Evolutionary conservation across 306 rosid genomes (phyloP), one percentile per base, ranked within the genome.

Genomic region (Cucumis cinereus): DNA sequence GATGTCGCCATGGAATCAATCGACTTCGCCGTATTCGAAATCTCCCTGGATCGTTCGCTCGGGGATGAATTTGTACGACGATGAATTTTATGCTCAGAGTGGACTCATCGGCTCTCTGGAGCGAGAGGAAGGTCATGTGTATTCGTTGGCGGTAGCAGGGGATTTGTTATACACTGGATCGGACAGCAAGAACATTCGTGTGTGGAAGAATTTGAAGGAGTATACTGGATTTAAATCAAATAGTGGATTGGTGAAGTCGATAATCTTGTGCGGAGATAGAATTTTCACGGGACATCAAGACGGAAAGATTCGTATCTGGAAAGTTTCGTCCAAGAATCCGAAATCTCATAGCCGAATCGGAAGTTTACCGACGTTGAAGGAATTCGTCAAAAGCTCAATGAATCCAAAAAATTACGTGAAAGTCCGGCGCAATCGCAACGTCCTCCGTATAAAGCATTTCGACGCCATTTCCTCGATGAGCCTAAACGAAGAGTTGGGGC

Each of bases 241-340:
- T 49, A 92, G 97, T 22, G 99, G 97, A 0, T 82, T 94, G 10
- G 96, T 92, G 0, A 94, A 94, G 77, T 74, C 96, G 17, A 94
- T 94, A 0, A 87, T 94, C 0, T 78, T 92, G 7, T 85, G 84
- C 10, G 89, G 88, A 1, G 92, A 82, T 0, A 84, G 73, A 11
- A 88, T 92, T 73, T 94, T 90, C 77, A 92, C 99, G 1, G 99
- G 99, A 19, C 99, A 94, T 38, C 97, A 94, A 78, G 99, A 94
- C 58, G 99, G 99, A 0, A 94, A 94, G 52, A 94, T 94, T 81
- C 87, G 99, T 8, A 79, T 94, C 5, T 94, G 99, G 99, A 92
- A 84, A 55, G 23, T 79, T 9, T 90, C 90, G 0, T 61, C 59
- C 0, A 85, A 77, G 50, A 82, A 83, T n/a, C 80, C 82, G 0